phyloP scores from a whole-genome alignment of 1,139 yeast genomes.

The Pichia sp. region DNA sequence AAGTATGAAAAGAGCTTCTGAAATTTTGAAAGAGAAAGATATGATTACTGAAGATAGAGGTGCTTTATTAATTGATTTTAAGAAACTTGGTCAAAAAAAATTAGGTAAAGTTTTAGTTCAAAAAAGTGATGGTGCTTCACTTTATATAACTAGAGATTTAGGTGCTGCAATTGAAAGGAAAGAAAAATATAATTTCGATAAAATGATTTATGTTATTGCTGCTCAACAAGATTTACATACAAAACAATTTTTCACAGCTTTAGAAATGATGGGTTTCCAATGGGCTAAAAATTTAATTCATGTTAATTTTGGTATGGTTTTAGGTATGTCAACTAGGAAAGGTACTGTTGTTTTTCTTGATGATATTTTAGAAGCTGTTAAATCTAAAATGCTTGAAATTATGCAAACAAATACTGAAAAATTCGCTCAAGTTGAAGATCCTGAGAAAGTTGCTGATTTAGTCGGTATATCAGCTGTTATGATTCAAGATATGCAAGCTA shows the following conservation, averaged over 20 bases:
- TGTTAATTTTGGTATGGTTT: constrained; percentile 95
- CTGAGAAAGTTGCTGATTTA: constrained; percentile 91
- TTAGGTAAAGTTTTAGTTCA: constrained; percentile 91
- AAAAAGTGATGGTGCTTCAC: constrained; percentile 92
- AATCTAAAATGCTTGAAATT: constrained; percentile 93
- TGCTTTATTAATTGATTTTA: constrained; percentile 81
- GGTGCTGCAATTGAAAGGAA: constrained; percentile 95
- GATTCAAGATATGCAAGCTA: constrained; percentile 99
- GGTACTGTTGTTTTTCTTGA: constrained; percentile 98
- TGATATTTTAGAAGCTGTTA: constrained; percentile 87
- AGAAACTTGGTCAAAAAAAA: constrained; percentile 73
- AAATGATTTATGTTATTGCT: constrained; percentile 94
- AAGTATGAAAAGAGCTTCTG: constrained; percentile 59
- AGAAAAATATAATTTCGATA: constrained; percentile 78
- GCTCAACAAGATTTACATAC: constrained; percentile 92
- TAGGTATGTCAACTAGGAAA: constrained; percentile 97
- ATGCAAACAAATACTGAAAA: constrained; percentile 90
- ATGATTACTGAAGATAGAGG: constrained; percentile 85
- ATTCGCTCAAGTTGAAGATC: constrained; percentile 89
- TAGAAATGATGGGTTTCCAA: constrained; percentile 83
- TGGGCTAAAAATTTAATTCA: constrained; percentile 78
- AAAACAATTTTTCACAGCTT: constrained; percentile 90
- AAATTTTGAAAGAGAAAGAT: constrained; percentile 56
- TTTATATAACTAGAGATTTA: constrained; percentile 92
- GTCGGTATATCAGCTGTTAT: constrained; percentile 96